Conservation (phyloP, 805 yeast species). For the Nakazawaea siamensis region DNA sequence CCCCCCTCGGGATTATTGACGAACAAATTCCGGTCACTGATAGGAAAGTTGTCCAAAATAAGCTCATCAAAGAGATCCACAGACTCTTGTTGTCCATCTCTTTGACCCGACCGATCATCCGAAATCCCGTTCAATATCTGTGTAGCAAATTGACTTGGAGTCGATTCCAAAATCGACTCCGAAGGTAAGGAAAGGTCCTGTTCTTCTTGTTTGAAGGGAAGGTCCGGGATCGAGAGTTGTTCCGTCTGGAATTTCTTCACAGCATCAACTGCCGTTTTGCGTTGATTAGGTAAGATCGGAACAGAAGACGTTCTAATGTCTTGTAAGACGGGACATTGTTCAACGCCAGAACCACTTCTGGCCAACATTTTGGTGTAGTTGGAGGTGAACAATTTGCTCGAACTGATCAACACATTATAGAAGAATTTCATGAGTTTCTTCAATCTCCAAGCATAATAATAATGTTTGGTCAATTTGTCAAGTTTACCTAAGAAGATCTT, state of each 20-base stretch:
- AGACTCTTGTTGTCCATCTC: conserved; percentile 10
- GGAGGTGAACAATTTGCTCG: conserved; percentile 24
- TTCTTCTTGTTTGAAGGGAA: background rate
- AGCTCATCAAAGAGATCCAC: conserved; percentile 24
- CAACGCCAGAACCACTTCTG: background rate
- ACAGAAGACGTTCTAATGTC: conserved; percentile 10
- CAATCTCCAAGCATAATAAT: conserved; percentile 39
- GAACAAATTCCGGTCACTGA: conserved; percentile 1
- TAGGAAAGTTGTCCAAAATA: conserved; percentile 22
- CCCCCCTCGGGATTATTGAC: background rate
- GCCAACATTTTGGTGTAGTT: conserved; percentile 20
- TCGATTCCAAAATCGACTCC: background rate
- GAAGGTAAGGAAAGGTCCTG: background rate
- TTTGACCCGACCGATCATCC: conserved; percentile 1
- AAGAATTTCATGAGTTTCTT: conserved; percentile 31
- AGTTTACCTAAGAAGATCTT: conserved; percentile 26
- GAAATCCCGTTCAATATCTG: conserved; percentile 8
- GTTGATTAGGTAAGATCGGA: conserved; percentile 10
- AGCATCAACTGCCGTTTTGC: conserved; percentile 3
- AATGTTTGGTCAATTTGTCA: conserved; percentile 27
- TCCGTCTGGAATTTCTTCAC: background rate
- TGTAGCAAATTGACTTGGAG: conserved; percentile 3
- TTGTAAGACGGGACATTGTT: conserved; percentile 13
- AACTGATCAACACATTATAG: conserved; percentile 24
- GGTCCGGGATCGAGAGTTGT: background rate